These are phyloP conservation scores for Pulicaria dysenterica DNA, from an alignment of 129 eudicot species.

Conservation along the genomic window DNA sequence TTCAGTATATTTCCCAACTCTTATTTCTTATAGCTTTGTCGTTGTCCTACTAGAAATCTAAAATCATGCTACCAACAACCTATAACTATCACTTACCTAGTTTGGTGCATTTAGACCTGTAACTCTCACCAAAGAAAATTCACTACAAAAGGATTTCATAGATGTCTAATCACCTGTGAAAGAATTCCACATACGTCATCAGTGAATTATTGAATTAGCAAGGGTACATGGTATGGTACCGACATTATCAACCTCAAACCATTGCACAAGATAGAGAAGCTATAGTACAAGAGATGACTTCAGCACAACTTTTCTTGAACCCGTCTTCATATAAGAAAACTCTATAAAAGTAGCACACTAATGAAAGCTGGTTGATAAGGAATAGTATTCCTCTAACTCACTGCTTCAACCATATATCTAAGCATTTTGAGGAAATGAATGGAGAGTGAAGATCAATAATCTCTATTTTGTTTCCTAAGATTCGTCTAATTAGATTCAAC, in stretches of 20 bases:
- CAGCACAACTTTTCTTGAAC: slow-evolving; percentile 9
- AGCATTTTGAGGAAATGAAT: neutral
- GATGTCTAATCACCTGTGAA: slow-evolving; percentile 8
- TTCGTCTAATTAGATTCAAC: no score
- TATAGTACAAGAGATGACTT: neutral
- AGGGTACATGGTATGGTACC: slow-evolving; percentile 1
- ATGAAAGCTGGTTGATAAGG: neutral
- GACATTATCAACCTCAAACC: neutral
- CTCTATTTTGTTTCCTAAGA: no score
- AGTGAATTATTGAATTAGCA: neutral
- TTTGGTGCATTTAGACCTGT: slow-evolving; percentile 23
- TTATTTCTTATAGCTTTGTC: slow-evolving; percentile 8
- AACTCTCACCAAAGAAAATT: slow-evolving; percentile 13
- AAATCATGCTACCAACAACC: neutral
- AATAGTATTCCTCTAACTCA: neutral
- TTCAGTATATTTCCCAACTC: neutral
- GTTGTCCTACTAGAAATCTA: neutral
- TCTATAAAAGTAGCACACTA: neutral
- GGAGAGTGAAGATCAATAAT: neutral
- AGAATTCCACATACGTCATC: neutral
- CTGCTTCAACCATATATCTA: neutral
- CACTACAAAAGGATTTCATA: neutral
- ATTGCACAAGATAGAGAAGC: neutral
- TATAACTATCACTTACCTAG: slow-evolving; percentile 11
- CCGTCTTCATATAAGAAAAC: slow-evolving; percentile 9